These are phyloP conservation scores for Entomortierella beljakovae DNA, from an alignment of 192 early-diverging fungal genomes.

Conservation along the genomic window DNA sequence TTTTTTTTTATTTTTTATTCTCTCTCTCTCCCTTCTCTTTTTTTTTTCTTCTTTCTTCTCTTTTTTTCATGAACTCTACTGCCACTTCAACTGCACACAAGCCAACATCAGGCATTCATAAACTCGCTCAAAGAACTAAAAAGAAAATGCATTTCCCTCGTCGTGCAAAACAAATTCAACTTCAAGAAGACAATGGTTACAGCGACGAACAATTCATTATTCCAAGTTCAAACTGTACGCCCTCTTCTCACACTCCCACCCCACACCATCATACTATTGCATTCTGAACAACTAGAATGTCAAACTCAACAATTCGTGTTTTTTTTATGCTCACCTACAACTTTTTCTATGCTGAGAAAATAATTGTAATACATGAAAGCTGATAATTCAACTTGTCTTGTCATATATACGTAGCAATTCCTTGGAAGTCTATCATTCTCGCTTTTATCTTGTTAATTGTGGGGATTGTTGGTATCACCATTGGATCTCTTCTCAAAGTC, in stretches of 20 bases:
- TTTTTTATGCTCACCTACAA: not conserved
- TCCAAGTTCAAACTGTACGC: conserved; percentile 20
- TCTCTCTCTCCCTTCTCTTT: not conserved
- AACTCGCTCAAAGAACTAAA: conserved; percentile 43
- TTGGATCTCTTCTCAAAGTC: conserved; percentile 63
- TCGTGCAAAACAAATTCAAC: conserved; percentile 40
- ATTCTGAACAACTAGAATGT: not conserved
- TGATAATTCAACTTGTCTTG: not conserved
- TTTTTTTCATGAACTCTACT: conserved; percentile 17
- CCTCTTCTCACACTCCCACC: not conserved
- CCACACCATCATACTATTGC: not conserved
- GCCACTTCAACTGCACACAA: conserved; percentile 30
- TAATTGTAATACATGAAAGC: too few relatives aligned
- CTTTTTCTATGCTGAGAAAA: not conserved
- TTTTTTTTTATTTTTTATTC: not conserved
- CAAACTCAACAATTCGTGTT: not conserved
- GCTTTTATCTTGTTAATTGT: conserved; percentile 58
- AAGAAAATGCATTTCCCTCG: conserved; percentile 55
- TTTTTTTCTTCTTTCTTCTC: conserved; percentile 1
- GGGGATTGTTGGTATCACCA: conserved; percentile 57
- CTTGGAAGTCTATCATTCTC: conserved; percentile 66
- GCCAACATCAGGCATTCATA: conserved; percentile 28
- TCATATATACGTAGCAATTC: conserved; percentile 43
- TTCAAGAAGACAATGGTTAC: conserved; percentile 48
- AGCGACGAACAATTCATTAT: conserved; percentile 42